These are phyloP conservation scores for Podospora australis DNA, from an alignment of 495 filamentous ascomycete genomes.

Conservation along the genomic window DNA sequence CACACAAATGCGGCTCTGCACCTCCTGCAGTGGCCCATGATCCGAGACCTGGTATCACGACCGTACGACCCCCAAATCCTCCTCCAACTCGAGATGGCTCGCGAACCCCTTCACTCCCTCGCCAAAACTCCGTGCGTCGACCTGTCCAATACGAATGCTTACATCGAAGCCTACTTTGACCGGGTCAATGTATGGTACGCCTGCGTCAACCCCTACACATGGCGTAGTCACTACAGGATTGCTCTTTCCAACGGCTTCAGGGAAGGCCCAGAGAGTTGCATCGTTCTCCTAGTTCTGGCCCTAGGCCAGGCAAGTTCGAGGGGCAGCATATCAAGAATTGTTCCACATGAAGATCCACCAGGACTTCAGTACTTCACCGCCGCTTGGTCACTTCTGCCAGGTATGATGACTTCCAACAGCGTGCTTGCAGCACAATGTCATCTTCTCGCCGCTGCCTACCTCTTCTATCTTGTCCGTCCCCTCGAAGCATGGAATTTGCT, in stretches of 20 bases:
- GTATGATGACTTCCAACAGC: conserved; percentile 71
- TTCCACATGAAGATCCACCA: conserved; percentile 64
- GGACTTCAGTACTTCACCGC: conserved; percentile 76
- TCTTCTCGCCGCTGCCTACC: conserved; percentile 68
- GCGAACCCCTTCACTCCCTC: conserved; percentile 62
- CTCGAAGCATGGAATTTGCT: conserved; percentile 78
- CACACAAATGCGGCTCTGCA: conserved; percentile 75
- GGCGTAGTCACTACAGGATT: conserved; percentile 66
- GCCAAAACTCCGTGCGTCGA: conserved; percentile 58
- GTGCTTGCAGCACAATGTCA: conserved; percentile 73
- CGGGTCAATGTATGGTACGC: conserved; percentile 81
- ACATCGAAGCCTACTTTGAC: conserved; percentile 71
- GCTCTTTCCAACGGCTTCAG: conserved; percentile 67
- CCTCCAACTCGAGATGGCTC: conserved; percentile 73
- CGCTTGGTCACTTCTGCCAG: conserved; percentile 69
- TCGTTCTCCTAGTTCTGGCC: conserved; percentile 73
- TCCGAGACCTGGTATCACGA: conserved; percentile 65
- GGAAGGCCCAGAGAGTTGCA: conserved; percentile 72
- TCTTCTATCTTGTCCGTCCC: conserved; percentile 75
- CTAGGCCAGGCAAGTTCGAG: conserved; percentile 63
- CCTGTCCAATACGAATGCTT: conserved; percentile 64
- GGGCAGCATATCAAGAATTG: conserved; percentile 66
- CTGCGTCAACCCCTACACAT: conserved; percentile 76
- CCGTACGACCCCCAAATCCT: conserved; percentile 74
- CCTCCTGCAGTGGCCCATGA: conserved; percentile 73